Evolutionary conservation across 805 yeast species (phyloP).

Genomic region (Danielozyma ontarioensis): DNA sequence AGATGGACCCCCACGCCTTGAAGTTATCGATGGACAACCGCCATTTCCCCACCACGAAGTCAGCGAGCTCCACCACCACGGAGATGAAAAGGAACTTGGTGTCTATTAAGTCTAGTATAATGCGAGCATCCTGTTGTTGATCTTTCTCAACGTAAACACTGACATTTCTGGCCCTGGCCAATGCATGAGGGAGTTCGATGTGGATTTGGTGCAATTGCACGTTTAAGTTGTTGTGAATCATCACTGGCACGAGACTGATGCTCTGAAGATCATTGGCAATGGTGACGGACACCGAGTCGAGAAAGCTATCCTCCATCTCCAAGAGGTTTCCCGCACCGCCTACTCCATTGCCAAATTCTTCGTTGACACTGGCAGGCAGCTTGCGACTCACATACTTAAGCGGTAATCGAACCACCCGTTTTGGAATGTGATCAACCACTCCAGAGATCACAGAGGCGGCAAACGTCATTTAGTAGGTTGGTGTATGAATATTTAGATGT

Average conservation of each 20-base stretch:
- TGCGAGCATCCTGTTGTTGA: not conserved
- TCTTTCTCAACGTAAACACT: slow-evolving; percentile 4
- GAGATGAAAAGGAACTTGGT: slow-evolving; percentile 13
- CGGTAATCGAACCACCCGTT: slow-evolving; percentile 15
- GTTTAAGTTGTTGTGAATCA: not conserved
- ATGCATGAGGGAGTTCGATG: slow-evolving; percentile 9
- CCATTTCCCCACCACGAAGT: slow-evolving; percentile 30
- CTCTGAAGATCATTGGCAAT: slow-evolving; percentile 1
- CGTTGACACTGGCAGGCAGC: slow-evolving; percentile 12
- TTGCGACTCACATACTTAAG: slow-evolving; percentile 15
- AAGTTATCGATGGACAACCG: slow-evolving; percentile 22
- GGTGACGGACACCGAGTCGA: not conserved
- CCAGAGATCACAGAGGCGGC: slow-evolving; percentile 16
- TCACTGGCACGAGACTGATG: not conserved
- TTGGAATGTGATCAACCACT: slow-evolving; percentile 12
- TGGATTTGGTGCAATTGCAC: not conserved
- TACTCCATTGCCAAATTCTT: slow-evolving; percentile 2
- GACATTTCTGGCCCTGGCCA: slow-evolving; percentile 18
- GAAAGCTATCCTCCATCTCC: not conserved
- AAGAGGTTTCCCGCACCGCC: not conserved
- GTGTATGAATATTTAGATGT: too few species aligned
- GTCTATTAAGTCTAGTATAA: slow-evolving; percentile 9
- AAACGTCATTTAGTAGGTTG: too few species aligned
- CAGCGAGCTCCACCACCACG: slow-evolving; percentile 29
- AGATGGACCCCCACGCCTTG: slow-evolving; percentile 59